Evolutionary conservation across 2,329 filamentous ascomycete species (phyloP).

Genomic region (Pezicula radicicola): DNA sequence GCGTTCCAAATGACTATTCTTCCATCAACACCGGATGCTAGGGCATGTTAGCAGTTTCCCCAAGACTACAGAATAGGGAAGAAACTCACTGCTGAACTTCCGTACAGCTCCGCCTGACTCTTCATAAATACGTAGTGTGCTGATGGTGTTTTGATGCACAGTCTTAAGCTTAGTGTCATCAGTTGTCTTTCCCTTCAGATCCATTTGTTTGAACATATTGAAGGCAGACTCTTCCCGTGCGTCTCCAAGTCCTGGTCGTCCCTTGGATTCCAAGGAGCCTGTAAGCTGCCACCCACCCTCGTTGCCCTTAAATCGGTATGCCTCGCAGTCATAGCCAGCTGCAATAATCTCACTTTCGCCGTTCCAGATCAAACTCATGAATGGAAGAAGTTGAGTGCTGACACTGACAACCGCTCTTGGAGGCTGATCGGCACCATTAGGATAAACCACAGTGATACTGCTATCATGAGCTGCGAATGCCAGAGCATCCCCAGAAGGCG

Average conservation of each 20-base stretch:
- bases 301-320: conserved; percentile 81
- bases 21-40: conserved; percentile 80
- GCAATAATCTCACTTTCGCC: conserved; percentile 91
- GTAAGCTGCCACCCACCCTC: conserved; percentile 79
- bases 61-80: conserved; percentile 1
- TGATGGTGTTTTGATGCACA: conserved; percentile 94
- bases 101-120: conserved; percentile 59
- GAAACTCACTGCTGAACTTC: conserved; percentile 81
- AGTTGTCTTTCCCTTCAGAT: conserved; percentile 87
- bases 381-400: conserved; percentile 84
- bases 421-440: conserved; percentile 83
- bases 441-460: conserved; percentile 95
- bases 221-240: conserved; percentile 86
- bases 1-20: conserved; percentile 76
- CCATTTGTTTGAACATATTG: conserved; percentile 99
- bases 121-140: conserved; percentile 75
- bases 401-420: conserved; percentile 88
- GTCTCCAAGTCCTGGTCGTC: conserved; percentile 36
- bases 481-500: conserved; percentile 86
- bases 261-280: conserved; percentile 76
- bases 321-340: conserved; percentile 86
- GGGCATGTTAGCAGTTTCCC: conserved; percentile 27
- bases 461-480: conserved; percentile 95
- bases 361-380: conserved; percentile 91
- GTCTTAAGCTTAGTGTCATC: conserved; percentile 95